Conservation (phyloP, 148 eudicot species). For the Polygonum maritimum region DNA sequence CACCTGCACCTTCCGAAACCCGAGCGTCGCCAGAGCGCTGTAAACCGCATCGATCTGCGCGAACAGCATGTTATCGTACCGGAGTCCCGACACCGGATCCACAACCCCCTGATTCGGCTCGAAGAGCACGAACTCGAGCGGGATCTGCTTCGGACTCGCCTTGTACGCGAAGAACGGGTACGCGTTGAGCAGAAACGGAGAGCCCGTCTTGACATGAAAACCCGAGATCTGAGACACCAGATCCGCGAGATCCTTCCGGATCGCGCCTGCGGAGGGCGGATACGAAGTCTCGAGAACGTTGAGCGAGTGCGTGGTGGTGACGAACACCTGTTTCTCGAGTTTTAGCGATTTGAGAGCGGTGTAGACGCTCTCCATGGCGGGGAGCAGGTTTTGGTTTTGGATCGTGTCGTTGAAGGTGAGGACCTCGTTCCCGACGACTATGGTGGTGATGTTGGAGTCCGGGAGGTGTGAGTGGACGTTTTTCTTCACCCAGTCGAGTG, state of each 20-base stretch:
- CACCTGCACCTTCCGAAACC: slow-evolving; percentile 40
- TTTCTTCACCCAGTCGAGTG: slow-evolving; percentile 52
- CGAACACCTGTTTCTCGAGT: slow-evolving; percentile 35
- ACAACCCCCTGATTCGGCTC: slow-evolving; percentile 38
- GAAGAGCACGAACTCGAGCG: slow-evolving; percentile 61
- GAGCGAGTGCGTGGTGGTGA: slow-evolving; percentile 71
- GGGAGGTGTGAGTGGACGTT: slow-evolving; percentile 64
- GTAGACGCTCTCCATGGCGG: slow-evolving; percentile 67
- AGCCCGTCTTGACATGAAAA: slow-evolving; percentile 52
- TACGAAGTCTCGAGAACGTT: slow-evolving; percentile 58
- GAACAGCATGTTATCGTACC: slow-evolving; percentile 74
- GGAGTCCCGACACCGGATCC: slow-evolving; percentile 46
- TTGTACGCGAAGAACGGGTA: slow-evolving; percentile 89
- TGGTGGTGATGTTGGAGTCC: slow-evolving; percentile 55
- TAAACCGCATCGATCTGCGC: slow-evolving; percentile 94
- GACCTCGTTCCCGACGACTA: slow-evolving; percentile 77
- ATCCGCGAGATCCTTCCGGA: slow-evolving; percentile 38
- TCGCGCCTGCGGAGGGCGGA: slow-evolving; percentile 66
- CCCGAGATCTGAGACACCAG: slow-evolving; percentile 44
- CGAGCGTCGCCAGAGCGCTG: slow-evolving; percentile 38
- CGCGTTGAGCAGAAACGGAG: slow-evolving; percentile 74
- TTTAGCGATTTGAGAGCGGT: slow-evolving; percentile 32
- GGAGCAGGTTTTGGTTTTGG: slow-evolving; percentile 38
- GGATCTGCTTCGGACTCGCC: slow-evolving; percentile 46
- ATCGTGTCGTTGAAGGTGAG: slow-evolving; percentile 47